phyloP scores from a whole-genome alignment of 768 basidiomycete genomes.

The Tubosaeta brunneosetosa region DNA sequence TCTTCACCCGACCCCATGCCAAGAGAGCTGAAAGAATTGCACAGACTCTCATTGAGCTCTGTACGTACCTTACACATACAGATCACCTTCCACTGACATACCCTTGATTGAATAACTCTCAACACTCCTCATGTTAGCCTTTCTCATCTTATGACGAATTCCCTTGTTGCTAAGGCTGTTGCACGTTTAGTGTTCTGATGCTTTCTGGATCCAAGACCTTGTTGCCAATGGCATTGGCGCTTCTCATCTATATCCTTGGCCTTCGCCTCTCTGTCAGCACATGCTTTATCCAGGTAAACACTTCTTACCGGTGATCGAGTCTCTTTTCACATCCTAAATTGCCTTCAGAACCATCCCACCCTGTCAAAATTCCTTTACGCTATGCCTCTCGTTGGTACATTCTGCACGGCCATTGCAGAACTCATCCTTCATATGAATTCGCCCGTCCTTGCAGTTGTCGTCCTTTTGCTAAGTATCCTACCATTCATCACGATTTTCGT shows the following conservation, averaged over 20 bases:
- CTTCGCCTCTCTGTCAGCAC: not conserved
- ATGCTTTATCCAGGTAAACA: not conserved
- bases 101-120: slow-evolving; percentile 2
- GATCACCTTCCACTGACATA: not conserved
- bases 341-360: not conserved
- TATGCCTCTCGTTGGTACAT: slow-evolving; percentile 14
- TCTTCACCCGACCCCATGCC: not conserved
- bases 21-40: slow-evolving; percentile 2
- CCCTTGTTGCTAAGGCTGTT: not conserved
- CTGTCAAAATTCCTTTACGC: slow-evolving; percentile 9
- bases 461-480: slow-evolving; percentile 8
- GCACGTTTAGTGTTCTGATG: slow-evolving; percentile 8
- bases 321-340: too few relatives aligned
- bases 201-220: slow-evolving; percentile 6
- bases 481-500: slow-evolving; percentile 3
- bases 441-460: slow-evolving; percentile 1
- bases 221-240: slow-evolving; percentile 6
- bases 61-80: not conserved
- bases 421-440: slow-evolving; percentile 7
- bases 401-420: slow-evolving; percentile 7
- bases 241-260: not conserved
- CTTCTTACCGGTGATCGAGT: not conserved
- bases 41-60: slow-evolving; percentile 13
- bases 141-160: not conserved
- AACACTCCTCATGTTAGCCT: slow-evolving; percentile 11